Base-by-base conservation (phyloP, 2,329 filamentous ascomycete genomes). In the Cryphonectria nitschkei region DNA sequence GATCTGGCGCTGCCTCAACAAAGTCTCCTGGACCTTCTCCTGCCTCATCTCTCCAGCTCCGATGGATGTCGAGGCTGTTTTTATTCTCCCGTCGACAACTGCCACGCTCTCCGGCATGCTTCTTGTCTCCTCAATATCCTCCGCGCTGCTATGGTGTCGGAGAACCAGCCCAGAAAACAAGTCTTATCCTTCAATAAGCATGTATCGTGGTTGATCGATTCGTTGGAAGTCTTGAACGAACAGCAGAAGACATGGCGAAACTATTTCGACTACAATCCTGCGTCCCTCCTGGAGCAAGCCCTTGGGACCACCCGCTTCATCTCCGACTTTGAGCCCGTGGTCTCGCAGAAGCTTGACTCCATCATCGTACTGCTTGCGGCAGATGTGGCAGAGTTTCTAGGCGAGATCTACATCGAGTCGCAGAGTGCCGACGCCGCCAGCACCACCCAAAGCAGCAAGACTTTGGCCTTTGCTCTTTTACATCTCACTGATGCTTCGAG, bases 131-230 rank as follows among this genome's bases (percentile, higher is more conserved):
- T 84, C 14, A 80, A 79, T 19, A 80, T 87, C 11, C 75, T 88
- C 14, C 79, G 81, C 13, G 80, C 82, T 67, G 81, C 81, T 32
- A 74, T 84, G 6, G 62, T 80, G 9, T 80, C 79, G 13, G 75
- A 77, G n/a, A 78, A 79, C 26, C 68, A 77, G 5, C 76, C 75
- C 2, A 81, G 79, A 58, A 76, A 77, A 13, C 78, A 76, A 41
- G 74, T 76, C 14, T 76, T 79, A 22, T 78, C 77, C 70, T 82
- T 82, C 65, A 78, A 78, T 26, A 84, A 84, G 72, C 80, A 80
- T 70, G 76, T 81, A 0, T 80, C 83, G 16, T 88, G 85, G 86
- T 77, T 88, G 16, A 77, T 87, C 70, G 87, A 89, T 75, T 81
- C 81, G 8, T 78, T 84, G 73, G 79, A 84, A 50, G 80, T 82